A percentile compares a stretch with the other conserved stretches of the same genome.
Conservation (phyloP, 2,329 filamentous ascomycete species). For the Dactylellina cionopaga region DNA sequence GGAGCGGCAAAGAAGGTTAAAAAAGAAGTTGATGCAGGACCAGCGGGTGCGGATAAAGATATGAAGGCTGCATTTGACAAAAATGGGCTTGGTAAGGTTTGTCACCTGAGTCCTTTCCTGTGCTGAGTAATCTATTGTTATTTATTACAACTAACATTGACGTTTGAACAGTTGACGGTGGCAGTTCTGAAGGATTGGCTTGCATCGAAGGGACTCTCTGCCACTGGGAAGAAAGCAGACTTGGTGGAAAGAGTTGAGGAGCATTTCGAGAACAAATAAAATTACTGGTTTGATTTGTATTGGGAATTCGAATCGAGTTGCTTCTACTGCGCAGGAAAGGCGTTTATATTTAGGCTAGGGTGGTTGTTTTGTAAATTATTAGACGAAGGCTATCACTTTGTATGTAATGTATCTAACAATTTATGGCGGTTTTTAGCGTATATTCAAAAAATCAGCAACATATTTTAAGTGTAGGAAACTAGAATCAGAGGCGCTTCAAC, state of each 20-base stretch:
- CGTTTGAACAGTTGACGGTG: conserved; percentile 62
- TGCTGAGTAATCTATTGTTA: too few relatives aligned
- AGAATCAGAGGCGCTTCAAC: too few relatives aligned
- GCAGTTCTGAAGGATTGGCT: conserved; percentile 64
- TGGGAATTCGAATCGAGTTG: too few relatives aligned
- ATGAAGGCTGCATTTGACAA: conserved; percentile 62
- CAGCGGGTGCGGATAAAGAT: conserved; percentile 58
- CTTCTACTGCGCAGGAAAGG: too few relatives aligned
- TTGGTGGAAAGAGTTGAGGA: conserved; percentile 65
- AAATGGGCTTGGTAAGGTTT: conserved; percentile 62
- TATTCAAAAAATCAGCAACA: too few relatives aligned
- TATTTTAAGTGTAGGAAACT: too few relatives aligned
- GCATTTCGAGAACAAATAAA: conserved; percentile 63
- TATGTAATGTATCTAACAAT: too few relatives aligned
- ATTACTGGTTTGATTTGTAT: neutral
- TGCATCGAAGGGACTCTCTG: conserved; percentile 60
- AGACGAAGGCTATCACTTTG: too few relatives aligned
- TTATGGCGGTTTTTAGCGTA: too few relatives aligned
- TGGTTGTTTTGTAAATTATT: too few relatives aligned
- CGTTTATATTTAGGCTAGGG: too few relatives aligned
- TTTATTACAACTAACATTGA: conserved; percentile 12
- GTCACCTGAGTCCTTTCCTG: neutral
- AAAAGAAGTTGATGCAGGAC: conserved; percentile 43
- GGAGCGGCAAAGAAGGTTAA: conserved; percentile 42
- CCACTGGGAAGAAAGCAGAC: conserved; percentile 65